These are phyloP conservation scores for Rhododendron griersonianum DNA, from an alignment of 148 eudicot species.

Conservation along the genomic window DNA sequence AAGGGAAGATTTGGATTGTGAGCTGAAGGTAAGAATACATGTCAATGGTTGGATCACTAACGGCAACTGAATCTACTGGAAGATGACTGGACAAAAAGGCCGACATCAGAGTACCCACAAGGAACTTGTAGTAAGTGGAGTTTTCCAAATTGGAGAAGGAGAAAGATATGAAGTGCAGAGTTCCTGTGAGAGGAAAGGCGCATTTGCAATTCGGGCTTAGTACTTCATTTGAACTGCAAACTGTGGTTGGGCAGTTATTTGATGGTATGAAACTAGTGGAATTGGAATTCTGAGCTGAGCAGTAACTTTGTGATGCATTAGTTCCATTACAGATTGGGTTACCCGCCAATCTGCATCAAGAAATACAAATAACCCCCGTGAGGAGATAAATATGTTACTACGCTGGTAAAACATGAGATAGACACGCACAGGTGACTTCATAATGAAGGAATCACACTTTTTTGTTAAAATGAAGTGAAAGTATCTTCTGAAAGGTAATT, in stretches of 20 bases:
- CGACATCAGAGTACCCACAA: conserved; percentile 33
- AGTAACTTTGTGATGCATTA: conserved; percentile 41
- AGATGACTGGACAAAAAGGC: conserved; percentile 28
- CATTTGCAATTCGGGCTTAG: conserved; percentile 44
- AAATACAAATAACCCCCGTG: background rate
- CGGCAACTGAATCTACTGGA: conserved; percentile 47
- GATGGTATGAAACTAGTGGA: conserved; percentile 16
- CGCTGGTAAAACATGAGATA: background rate
- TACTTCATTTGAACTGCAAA: conserved; percentile 37
- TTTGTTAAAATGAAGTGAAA: background rate
- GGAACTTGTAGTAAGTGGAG: conserved; percentile 29
- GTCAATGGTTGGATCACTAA: conserved; percentile 38
- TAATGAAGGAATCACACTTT: background rate
- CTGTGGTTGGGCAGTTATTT: conserved; percentile 30
- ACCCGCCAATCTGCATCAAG: conserved; percentile 46
- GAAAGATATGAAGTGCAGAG: conserved; percentile 43
- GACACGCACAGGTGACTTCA: background rate
- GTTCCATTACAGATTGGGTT: conserved; percentile 54
- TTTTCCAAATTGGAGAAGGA: conserved; percentile 56
- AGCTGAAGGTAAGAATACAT: conserved; percentile 32
- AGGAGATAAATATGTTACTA: background rate
- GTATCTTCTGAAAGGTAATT: background rate
- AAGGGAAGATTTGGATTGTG: conserved; percentile 48
- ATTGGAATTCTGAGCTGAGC: conserved; percentile 17
- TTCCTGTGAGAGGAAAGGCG: conserved; percentile 52